These are phyloP conservation scores for Mariannaea elegans DNA, from an alignment of 2,329 filamentous ascomycete genomes.

Conservation along the genomic window DNA sequence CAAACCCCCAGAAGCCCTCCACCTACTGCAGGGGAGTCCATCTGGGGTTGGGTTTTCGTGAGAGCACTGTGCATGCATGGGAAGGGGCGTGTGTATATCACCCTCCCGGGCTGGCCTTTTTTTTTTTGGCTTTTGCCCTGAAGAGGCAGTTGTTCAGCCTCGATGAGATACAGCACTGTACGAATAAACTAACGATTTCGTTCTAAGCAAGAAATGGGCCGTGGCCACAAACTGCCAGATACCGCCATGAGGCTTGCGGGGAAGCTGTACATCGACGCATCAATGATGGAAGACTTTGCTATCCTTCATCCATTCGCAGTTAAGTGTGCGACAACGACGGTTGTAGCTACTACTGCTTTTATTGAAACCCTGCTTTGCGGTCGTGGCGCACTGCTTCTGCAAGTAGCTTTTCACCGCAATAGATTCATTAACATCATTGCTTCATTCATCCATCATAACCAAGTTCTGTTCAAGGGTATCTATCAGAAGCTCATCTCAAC, in stretches of 20 bases:
- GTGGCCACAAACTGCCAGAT: too few species aligned
- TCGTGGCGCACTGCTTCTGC: constrained; percentile 13
- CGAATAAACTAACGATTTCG: too few species aligned
- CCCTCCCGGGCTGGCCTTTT: too few species aligned
- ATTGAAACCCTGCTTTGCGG: background rate
- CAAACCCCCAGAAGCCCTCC: too few species aligned
- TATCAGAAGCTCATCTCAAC: background rate
- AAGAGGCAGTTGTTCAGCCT: constrained; percentile 11
- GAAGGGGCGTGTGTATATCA: too few species aligned
- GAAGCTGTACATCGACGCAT: background rate
- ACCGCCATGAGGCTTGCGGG: background rate
- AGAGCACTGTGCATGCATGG: too few species aligned
- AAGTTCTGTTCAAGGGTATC: too few species aligned
- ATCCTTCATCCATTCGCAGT: background rate
- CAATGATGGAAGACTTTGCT: background rate
- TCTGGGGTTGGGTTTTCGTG: too few species aligned
- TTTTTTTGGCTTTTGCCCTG: too few species aligned
- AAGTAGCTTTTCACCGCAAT: background rate
- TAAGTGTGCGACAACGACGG: background rate
- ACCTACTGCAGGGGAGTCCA: too few species aligned
- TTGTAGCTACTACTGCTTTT: background rate
- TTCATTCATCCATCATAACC: constrained; percentile 11
- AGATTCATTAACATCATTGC: background rate
- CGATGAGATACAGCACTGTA: too few species aligned
- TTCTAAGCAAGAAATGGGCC: too few species aligned